These are phyloP conservation scores for Echium plantagineum DNA, from an alignment of 257 asterid species.

Conservation along the genomic window DNA sequence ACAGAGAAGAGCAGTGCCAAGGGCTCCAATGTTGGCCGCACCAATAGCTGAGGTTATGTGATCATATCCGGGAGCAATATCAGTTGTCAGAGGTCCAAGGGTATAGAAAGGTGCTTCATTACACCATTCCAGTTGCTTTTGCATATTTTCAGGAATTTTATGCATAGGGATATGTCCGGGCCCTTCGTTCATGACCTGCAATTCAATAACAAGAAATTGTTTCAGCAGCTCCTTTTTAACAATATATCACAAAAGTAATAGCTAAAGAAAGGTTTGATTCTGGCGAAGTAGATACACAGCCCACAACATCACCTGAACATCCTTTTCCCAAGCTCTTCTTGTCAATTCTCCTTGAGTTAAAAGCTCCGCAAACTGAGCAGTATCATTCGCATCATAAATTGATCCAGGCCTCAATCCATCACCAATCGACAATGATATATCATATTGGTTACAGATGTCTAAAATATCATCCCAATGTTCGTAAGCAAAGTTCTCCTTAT, in stretches of 20 bases:
- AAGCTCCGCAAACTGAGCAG: slow-evolving; percentile 94
- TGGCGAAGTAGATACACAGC: background rate
- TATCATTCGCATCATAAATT: slow-evolving; percentile 86
- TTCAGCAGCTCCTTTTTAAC: background rate
- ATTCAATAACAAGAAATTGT: background rate
- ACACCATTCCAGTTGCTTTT: slow-evolving; percentile 93
- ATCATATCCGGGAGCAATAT: slow-evolving; percentile 91
- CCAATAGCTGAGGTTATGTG: slow-evolving; percentile 95
- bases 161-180: slow-evolving; percentile 92
- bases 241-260: no score
- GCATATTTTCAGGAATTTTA: slow-evolving; percentile 93
- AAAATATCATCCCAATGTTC: slow-evolving; percentile 97
- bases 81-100: slow-evolving; percentile 84
- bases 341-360: slow-evolving; percentile 92
- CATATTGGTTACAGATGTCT: slow-evolving; percentile 88
- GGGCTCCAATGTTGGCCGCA: slow-evolving; percentile 94
- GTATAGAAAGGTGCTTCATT: slow-evolving; percentile 95
- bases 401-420: slow-evolving; percentile 98
- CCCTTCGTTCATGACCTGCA: slow-evolving; percentile 94
- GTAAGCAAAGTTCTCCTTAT: slow-evolving; percentile 86
- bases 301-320: slow-evolving; percentile 56
- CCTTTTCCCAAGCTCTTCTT: slow-evolving; percentile 92
- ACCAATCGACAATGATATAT: slow-evolving; percentile 80
- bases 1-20: slow-evolving; percentile 87
- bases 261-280: background rate